A percentile compares a stretch with the other conserved stretches of the same genome.
Conservation (phyloP, 2,329 filamentous ascomycete genomes). For the Trichophyton benhamiae region DNA sequence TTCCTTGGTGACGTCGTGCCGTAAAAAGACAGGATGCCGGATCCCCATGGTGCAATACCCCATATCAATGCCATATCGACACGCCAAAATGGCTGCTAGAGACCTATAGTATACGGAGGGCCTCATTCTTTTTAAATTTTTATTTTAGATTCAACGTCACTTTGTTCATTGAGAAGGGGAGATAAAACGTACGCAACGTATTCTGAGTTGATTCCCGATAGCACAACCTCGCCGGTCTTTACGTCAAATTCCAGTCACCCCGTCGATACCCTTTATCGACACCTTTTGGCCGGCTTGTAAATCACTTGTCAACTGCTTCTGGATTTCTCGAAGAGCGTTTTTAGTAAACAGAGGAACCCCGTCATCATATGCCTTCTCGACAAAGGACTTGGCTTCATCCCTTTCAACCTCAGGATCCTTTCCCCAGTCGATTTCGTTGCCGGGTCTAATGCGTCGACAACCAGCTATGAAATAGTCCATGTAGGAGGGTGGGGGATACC, state of each 20-base stretch:
- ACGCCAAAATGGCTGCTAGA: neutral
- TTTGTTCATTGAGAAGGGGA: neutral
- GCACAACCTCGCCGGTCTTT: neutral
- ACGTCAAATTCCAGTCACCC: neutral
- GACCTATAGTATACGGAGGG: neutral
- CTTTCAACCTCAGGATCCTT: neutral
- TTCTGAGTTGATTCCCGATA: neutral
- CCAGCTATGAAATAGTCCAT: neutral
- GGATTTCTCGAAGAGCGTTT: neutral
- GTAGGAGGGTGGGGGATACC: too few relatives aligned
- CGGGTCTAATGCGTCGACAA: neutral
- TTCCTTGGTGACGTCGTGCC: constrained; percentile 6
- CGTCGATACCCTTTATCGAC: neutral
- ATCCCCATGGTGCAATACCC: neutral
- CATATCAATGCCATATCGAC: too few relatives aligned
- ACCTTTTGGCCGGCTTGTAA: neutral
- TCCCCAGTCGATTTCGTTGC: neutral
- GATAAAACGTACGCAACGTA: neutral
- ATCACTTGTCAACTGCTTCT: neutral
- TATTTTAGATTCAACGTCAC: neutral
- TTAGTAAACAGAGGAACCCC: constrained; percentile 4
- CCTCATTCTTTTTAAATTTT: neutral
- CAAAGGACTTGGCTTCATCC: neutral
- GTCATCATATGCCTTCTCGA: constrained; percentile 2
- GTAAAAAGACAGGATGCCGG: neutral